Evolutionary conservation across 192 early-diverging fungal species (phyloP), one percentile per base, ranked within the genome.

Genomic region (Spizellomyces punctatus): DNA sequence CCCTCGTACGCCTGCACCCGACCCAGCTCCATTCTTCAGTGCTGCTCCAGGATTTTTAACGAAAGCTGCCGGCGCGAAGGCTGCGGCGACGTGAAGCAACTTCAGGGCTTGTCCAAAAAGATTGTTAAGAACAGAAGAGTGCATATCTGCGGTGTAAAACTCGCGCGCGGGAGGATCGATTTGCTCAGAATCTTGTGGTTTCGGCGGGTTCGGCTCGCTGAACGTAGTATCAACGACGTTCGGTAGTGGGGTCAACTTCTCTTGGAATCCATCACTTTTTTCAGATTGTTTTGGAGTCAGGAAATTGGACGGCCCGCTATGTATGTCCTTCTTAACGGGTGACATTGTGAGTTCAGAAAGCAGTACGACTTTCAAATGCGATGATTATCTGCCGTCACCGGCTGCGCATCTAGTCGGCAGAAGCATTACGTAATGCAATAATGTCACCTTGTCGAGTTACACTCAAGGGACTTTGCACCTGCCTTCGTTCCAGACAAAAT

Each of bases 51-150:
- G 66, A 41, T 67, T 67, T 42, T 67, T 67, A 14, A 62, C 66
- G 54, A 67, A 67, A 5, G 66, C 66, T 22, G 66, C 49, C n/a
- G 66, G 52, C 10, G 54, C 19, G 42, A 67, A 67, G 19, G 66
- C 66, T 57, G 66, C 66, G 14, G 66, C 66, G 17, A 67, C 66
- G 49, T 60, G 12, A 17, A 67, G 66, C 6, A 58, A 6, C 47
- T 67, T 67, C 44, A 67, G n/a, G 41, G 66, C 54, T 67, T 67
- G 66, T 22, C 66, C 66, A 58, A 47, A 67, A 12, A 67, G 21
- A 8, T 8, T 45, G 66, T 67, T 67, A 10, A 67, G 17, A 19
- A 67, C 43, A 22, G 49, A 62, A 19, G 66, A 50, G 17, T 55
- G 14, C 64, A 65, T 65, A 49, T 65, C 64, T 14, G 52, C 66